Evolutionary conservation across 805 yeast genomes (phyloP).

Genomic region (Monosporozyma aerobia): DNA sequence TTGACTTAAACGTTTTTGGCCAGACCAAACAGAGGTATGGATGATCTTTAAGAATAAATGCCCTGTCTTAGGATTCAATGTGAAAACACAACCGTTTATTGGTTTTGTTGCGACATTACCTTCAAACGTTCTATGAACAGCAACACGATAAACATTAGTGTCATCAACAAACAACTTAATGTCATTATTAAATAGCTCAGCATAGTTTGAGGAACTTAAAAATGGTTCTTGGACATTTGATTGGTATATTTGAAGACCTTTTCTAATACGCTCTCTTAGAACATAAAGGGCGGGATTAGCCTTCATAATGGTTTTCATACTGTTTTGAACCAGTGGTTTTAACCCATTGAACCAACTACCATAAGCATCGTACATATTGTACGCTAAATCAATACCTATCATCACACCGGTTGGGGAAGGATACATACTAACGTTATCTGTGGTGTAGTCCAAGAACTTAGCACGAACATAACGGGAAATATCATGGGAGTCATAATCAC

Average conservation of each 20-base stretch:
- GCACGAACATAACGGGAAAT: constrained; percentile 89
- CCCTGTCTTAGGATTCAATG: constrained; percentile 83
- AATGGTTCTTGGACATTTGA: constrained; percentile 90
- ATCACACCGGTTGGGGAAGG: constrained; percentile 91
- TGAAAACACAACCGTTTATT: constrained; percentile 85
- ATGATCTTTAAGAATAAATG: constrained; percentile 82
- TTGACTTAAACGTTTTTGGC: constrained; percentile 88
- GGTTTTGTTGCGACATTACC: constrained; percentile 91
- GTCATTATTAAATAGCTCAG: constrained; percentile 79
- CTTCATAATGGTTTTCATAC: constrained; percentile 89
- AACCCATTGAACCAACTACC: constrained; percentile 98
- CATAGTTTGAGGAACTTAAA: constrained; percentile 80
- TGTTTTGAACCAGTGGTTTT: constrained; percentile 80
- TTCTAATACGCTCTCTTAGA: constrained; percentile 84
- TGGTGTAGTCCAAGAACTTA: constrained; percentile 85
- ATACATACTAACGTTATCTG: constrained; percentile 74
- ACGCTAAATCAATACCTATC: constrained; percentile 87
- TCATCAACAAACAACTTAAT: constrained; percentile 86
- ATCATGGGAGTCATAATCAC: constrained; percentile 97
- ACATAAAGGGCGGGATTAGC: constrained; percentile 90
- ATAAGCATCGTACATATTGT: constrained; percentile 91
- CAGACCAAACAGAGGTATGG: constrained; percentile 94
- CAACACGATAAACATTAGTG: constrained; percentile 86
- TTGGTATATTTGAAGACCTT: constrained; percentile 87
- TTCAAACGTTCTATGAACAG: constrained; percentile 83